Percentiles rank a stretch among this genome's conserved stretches.
phyloP scores from a whole-genome alignment of 2,329 filamentous ascomycete species.

The Curvularia spicifera region DNA sequence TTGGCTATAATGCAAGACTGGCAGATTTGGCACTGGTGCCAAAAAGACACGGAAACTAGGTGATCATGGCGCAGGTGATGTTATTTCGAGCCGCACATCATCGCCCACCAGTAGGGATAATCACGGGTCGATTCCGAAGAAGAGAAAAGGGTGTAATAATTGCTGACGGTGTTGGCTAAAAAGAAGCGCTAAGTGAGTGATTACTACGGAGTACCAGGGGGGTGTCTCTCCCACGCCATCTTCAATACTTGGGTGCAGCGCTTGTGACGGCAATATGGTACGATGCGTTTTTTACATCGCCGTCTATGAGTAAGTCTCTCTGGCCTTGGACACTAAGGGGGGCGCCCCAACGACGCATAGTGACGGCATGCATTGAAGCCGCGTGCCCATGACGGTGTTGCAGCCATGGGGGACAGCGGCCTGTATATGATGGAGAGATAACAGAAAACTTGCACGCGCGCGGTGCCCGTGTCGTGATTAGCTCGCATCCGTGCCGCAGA shows the following conservation, averaged over 20 bases:
- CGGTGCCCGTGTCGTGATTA: slow-evolving; percentile 4
- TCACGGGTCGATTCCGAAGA: slow-evolving; percentile 21
- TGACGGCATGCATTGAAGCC: slow-evolving; percentile 18
- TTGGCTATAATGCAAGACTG: slow-evolving; percentile 5
- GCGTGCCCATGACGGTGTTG: not conserved
- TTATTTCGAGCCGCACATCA: slow-evolving; percentile 19
- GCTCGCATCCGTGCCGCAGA: slow-evolving; percentile 4
- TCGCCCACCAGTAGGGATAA: slow-evolving; percentile 11
- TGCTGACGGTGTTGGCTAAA: slow-evolving; percentile 8
- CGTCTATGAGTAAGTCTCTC: slow-evolving; percentile 7
- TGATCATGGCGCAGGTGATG: slow-evolving; percentile 10
- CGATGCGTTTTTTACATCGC: slow-evolving; percentile 14
- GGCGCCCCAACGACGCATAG: slow-evolving; percentile 14
- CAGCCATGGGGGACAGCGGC: not conserved
- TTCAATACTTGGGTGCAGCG: slow-evolving; percentile 23
- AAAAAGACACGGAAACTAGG: slow-evolving; percentile 7
- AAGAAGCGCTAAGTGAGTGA: slow-evolving; percentile 12
- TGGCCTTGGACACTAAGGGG: slow-evolving; percentile 13
- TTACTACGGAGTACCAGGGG: slow-evolving; percentile 14
- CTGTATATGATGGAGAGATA: not conserved
- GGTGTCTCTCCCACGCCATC: slow-evolving; percentile 27
- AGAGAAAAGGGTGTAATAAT: slow-evolving; percentile 6
- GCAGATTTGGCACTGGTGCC: slow-evolving; percentile 7
- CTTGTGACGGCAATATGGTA: slow-evolving; percentile 25
- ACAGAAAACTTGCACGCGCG: not conserved